Evolutionary conservation across 768 basidiomycete species (phyloP).

Genomic region (Gymnopilus junonius): DNA sequence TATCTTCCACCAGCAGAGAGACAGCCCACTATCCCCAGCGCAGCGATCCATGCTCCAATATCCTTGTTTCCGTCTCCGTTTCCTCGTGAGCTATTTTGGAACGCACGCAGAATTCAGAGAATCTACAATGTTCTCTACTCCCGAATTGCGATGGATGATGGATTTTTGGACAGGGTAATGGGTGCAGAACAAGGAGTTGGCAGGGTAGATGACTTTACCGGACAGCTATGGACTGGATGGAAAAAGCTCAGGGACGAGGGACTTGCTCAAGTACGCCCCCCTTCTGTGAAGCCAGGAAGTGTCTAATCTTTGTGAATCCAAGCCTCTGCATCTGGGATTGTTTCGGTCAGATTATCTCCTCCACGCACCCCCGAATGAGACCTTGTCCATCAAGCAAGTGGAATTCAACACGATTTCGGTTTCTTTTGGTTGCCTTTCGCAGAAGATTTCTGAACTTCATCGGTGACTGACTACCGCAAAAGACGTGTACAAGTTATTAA

Average conservation of each 20-base stretch:
- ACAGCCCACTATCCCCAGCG: constrained; percentile 57
- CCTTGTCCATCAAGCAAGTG: constrained; percentile 80
- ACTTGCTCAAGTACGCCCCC: constrained; percentile 42
- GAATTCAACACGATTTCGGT: constrained; percentile 98
- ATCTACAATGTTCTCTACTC: constrained; percentile 88
- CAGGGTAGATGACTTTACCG: constrained; percentile 85
- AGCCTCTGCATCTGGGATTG: constrained; percentile 88
- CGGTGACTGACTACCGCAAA: constrained; percentile 47
- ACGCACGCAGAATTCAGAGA: constrained; percentile 69
- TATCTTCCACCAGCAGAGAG: constrained; percentile 67
- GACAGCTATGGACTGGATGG: constrained; percentile 88
- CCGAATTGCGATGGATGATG: constrained; percentile 75
- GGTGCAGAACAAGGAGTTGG: constrained; percentile 78
- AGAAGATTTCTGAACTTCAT: constrained; percentile 73
- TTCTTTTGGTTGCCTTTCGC: constrained; percentile 84
- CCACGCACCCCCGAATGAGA: constrained; percentile 51
- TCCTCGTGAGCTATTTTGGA: constrained; percentile 70
- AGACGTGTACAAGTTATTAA: not conserved
- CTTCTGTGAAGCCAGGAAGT: not conserved
- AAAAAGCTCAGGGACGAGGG: constrained; percentile 72
- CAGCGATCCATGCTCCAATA: constrained; percentile 91
- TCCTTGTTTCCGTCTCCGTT: constrained; percentile 88
- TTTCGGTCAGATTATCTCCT: constrained; percentile 96
- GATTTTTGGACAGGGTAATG: constrained; percentile 85
- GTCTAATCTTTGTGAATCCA: constrained; percentile 4